Conservation (phyloP, 371 early-diverging fungal genomes). For the Apophysomyces elegans region DNA sequence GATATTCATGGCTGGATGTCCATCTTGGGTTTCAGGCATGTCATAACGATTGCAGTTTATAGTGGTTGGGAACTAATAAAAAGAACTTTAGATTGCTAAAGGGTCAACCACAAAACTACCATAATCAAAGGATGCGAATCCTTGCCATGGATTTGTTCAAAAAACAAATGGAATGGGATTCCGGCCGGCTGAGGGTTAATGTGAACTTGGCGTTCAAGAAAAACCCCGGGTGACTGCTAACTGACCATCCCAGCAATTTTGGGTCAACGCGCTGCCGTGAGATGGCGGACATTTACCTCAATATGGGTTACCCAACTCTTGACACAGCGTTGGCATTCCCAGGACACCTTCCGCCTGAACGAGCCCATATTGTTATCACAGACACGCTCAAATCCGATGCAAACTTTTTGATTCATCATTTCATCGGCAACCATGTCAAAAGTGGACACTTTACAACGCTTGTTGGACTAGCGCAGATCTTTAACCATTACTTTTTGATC, state of each 20-base stretch:
- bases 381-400: conserved; percentile 71
- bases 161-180: background rate
- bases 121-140: conserved; percentile 6
- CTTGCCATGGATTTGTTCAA: conserved; percentile 10
- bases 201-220: too few relatives aligned
- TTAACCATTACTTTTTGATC: conserved; percentile 68
- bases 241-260: too few relatives aligned
- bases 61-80: conserved; percentile 8
- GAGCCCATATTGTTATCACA: conserved; percentile 60
- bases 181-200: too few relatives aligned
- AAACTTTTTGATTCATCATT: conserved; percentile 74
- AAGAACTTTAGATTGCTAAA: background rate
- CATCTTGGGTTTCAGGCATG: conserved; percentile 6
- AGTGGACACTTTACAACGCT: conserved; percentile 61
- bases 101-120: background rate
- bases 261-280: too few relatives aligned
- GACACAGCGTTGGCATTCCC: conserved; percentile 56
- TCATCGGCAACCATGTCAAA: conserved; percentile 68
- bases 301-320: conserved; percentile 59
- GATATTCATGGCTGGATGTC: conserved; percentile 10
- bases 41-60: conserved; percentile 12
- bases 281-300: too few relatives aligned
- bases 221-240: too few relatives aligned
- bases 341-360: conserved; percentile 49
- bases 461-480: conserved; percentile 68